Base-by-base conservation (phyloP, 306 rosid genomes). In the Sindora glabra region DNA sequence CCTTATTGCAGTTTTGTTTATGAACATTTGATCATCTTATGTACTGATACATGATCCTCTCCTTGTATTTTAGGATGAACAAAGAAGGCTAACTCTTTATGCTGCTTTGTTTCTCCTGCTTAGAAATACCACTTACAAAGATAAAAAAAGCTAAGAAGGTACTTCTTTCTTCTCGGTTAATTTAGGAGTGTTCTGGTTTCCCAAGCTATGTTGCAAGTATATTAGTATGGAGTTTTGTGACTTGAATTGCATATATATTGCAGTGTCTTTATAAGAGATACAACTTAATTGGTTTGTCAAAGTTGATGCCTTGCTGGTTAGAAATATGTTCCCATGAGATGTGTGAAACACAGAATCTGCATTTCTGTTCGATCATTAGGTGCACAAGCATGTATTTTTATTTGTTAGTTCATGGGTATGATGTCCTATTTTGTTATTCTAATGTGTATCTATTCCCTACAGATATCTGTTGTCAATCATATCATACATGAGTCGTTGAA, bases 101-200 rank as follows among this genome's bases (percentile, higher is more conserved):
- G 76, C 90, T 59, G 82, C 94, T 24, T 58, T 86, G 68, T 92
- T 86, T 68, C 90, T 92, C 53, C 96, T 94, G 25, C 69, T 92
- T n/a, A 81, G 87, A 70, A 60, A 76, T 49, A 83, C 77, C 70
- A 56, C 64, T 44, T 88, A 77, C 64, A 74, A 44, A 48, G 96
- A 88, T 65, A 77, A 71, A 70, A n/a, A 91, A 83, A 62, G 79
- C 77, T 32, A 91, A 88, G 75, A 65, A 57, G 91, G 98, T 88
- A 76, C 22, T 16, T 45, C 27, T 23, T 19, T 55, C 11, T 47
- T 52, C 56, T 16, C 51, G 32, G 60, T 67, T 29, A 27, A 48
- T 15, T 63, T 52, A 16, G 26, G 62, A 30, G 10, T 39, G 37
- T 64, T 45, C 48, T 18, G 54, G 32, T 61, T 59, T 60, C 37